These are phyloP conservation scores for Betula pendula DNA, from an alignment of 306 rosid species.

Conservation along the genomic window DNA sequence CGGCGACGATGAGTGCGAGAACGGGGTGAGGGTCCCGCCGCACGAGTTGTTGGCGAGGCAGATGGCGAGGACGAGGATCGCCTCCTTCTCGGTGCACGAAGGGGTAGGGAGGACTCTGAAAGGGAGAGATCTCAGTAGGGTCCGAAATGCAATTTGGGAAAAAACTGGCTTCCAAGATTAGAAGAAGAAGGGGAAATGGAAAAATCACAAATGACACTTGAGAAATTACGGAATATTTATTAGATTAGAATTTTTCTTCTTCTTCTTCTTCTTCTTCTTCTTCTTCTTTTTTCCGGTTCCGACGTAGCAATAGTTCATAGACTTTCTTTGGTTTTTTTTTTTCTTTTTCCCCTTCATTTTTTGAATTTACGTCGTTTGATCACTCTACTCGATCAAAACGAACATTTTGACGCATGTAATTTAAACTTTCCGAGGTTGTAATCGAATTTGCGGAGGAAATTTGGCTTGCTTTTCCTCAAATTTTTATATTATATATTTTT, in stretches of 20 bases:
- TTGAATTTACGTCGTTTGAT: background rate
- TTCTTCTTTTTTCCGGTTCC: background rate
- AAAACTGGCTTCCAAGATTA: conserved; percentile 84
- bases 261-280: background rate
- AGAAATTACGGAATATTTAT: conserved; percentile 29
- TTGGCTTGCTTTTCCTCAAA: background rate
- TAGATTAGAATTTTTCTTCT: background rate
- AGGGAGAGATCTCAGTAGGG: conserved; percentile 90
- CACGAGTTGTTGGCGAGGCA: conserved; percentile 81
- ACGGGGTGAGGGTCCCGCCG: conserved; percentile 62
- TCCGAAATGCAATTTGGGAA: conserved; percentile 83
- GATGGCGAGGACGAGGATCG: conserved; percentile 69
- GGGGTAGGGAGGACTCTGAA: conserved; percentile 86
- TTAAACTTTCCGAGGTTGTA: conserved; percentile 30
- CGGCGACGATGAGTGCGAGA: conserved; percentile 30
- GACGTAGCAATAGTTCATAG: background rate
- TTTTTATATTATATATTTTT: background rate
- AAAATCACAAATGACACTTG: background rate
- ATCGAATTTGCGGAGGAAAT: background rate
- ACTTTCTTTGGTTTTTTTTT: background rate
- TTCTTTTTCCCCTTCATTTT: conserved; percentile 11
- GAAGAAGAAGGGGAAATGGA: background rate
- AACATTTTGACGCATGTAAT: conserved; percentile 11
- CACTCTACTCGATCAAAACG: conserved; percentile 10
- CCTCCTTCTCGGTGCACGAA: conserved; percentile 85